Base-by-base conservation (phyloP, 2,329 filamentous ascomycete genomes). In the Aspergillus tanneri region DNA sequence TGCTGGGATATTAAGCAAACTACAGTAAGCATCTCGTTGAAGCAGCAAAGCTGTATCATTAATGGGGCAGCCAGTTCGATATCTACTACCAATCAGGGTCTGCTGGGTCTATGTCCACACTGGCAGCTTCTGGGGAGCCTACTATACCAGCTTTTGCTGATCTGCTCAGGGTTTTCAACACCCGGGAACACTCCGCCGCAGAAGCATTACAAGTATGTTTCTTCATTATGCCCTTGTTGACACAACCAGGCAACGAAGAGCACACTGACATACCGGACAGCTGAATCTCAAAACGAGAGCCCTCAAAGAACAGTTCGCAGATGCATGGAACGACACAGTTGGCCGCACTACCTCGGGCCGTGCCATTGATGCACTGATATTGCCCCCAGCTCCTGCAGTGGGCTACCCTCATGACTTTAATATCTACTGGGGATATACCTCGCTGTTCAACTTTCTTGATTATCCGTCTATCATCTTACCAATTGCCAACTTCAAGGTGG, bases 381-480 rank as follows among this genome's bases (percentile, higher is more conserved):
- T 19, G 9, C 42, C 42, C n/a, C 21, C 30, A 25, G 28, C 32
- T 6, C 28, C 32, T 12, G 28, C 30, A 19, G 14, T 27, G 9
- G 32, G 30, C 30, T 44, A 25, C 21, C 30, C 42, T 12, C 42
- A 44, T 36, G 42, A 37, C 19, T 36, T 37, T 19, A 37, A 35
- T 14, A 25, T 35, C n/a, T 44, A 44, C 22, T 44, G 42, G 42
- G 32, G 32, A 25, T 44, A 44, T 36, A 44, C 42, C 3, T 44
- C 28, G 12, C 10, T 44, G 18, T 44, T 35, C 7, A 44, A 25
- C 5, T 24, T 68, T 21, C 25, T 42, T 5, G 39, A 42, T 24
- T 30, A 30, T 30, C 39, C 39, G 18, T 42, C 23, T 14, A 21
- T 32, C 14, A 43, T 43, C n/a, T 23, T 43, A 18, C 40, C 40